phyloP scores from a whole-genome alignment of 306 rosid species.

The Fragaria ananassa region DNA sequence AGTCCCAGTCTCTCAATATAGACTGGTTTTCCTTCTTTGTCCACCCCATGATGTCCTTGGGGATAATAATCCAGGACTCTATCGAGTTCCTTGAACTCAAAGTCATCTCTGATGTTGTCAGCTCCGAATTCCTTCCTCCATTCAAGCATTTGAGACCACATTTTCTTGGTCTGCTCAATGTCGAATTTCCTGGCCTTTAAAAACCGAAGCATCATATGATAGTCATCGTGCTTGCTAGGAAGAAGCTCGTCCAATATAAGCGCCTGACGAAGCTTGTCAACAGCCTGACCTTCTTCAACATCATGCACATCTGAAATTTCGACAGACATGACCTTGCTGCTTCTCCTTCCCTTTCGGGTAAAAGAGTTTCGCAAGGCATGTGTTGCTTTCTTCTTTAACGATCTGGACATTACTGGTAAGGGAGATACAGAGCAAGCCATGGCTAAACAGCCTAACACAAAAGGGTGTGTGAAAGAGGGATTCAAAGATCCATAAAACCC shows the following conservation, averaged over 20 bases:
- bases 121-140: conserved; percentile 14
- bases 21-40: conserved; percentile 14
- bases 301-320: conserved; percentile 13
- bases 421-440: conserved; percentile 3
- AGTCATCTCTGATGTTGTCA: neutral
- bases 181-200: conserved; percentile 12
- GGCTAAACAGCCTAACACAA: neutral
- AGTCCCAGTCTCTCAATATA: conserved; percentile 13
- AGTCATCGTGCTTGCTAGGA: conserved; percentile 12
- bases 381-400: neutral
- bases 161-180: conserved; percentile 12
- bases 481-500: too few relatives aligned
- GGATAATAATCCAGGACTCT: conserved; percentile 6
- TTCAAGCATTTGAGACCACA: conserved; percentile 10
- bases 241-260: conserved; percentile 10
- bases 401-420: neutral
- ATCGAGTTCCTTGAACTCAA: neutral
- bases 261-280: conserved; percentile 7
- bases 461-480: neutral
- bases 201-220: conserved; percentile 9
- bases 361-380: neutral
- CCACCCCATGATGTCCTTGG: conserved; percentile 13
- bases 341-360: neutral
- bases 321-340: neutral
- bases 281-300: neutral